Evolutionary conservation across 768 basidiomycete genomes (phyloP).

Genomic region (Coprinopsis strossmayeri): DNA sequence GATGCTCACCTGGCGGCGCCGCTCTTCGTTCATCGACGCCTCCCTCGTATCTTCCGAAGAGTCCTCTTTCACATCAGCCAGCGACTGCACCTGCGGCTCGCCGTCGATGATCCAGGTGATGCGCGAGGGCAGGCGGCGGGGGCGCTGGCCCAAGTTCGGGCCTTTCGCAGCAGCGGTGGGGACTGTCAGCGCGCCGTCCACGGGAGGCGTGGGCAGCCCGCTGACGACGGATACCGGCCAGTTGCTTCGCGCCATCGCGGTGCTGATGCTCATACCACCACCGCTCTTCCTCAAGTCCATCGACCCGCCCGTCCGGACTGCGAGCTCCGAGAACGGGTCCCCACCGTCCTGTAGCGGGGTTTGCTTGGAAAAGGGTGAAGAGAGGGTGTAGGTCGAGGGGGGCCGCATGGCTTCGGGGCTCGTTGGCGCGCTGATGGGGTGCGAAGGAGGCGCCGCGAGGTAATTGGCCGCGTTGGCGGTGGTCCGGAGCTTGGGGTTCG

Average conservation of each 20-base stretch:
- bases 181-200: not conserved
- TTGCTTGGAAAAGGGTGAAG: not conserved
- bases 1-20: slow-evolving; percentile 7
- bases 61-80: not conserved
- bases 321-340: slow-evolving; percentile 5
- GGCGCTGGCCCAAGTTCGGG: not conserved
- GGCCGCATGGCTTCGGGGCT: not conserved
- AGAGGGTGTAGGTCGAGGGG: not conserved
- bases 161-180: not conserved
- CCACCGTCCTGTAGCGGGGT: no score
- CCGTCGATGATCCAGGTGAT: not conserved
- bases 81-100: not conserved
- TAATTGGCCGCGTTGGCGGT: not conserved
- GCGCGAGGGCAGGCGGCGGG: not conserved
- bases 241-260: slow-evolving; percentile 1
- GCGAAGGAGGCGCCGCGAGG: no score
- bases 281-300: slow-evolving; percentile 1
- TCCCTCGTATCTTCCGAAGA: not conserved
- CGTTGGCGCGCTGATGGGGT: slow-evolving; percentile 2
- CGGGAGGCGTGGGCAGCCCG: not conserved
- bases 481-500: not conserved
- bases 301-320: slow-evolving; percentile 3
- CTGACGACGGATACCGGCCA: not conserved
- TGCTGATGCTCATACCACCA: not conserved
- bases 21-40: not conserved